phyloP scores from a whole-genome alignment of 2,329 filamentous ascomycete species.

The Colletotrichum cordylinicola region DNA sequence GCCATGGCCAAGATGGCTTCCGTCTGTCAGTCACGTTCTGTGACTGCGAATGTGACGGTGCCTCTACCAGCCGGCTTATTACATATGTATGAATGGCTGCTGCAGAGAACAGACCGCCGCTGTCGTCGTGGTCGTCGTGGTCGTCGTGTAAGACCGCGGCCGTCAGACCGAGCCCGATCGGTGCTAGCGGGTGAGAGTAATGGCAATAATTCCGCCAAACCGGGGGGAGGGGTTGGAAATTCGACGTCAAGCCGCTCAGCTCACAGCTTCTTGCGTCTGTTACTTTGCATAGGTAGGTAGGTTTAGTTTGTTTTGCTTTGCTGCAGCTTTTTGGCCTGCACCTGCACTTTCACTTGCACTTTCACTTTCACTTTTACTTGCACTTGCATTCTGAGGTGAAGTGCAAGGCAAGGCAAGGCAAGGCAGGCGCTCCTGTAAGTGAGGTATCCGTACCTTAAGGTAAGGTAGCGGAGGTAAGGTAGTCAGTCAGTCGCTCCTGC shows the following conservation, averaged over 20 bases:
- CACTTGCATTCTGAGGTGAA: neutral
- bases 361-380: no score
- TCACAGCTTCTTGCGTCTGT: neutral
- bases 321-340: neutral
- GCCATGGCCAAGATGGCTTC: neutral
- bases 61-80: neutral
- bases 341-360: neutral
- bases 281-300: neutral
- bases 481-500: no score
- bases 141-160: neutral
- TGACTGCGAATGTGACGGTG: neutral
- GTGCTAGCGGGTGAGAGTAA: neutral
- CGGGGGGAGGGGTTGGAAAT: neutral
- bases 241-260: neutral
- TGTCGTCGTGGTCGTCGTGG: neutral
- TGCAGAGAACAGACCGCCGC: neutral
- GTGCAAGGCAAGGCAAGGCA: neutral
- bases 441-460: no score
- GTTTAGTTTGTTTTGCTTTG: neutral
- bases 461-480: no score
- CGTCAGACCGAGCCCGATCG: neutral
- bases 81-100: neutral
- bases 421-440: neutral
- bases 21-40: neutral
- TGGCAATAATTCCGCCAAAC: slow-evolving; percentile 9